A percentile compares a stretch with the other conserved stretches of the same genome.
phyloP scores from a whole-genome alignment of 2,329 filamentous ascomycete species.

The Chalaropsis ovoidea region DNA sequence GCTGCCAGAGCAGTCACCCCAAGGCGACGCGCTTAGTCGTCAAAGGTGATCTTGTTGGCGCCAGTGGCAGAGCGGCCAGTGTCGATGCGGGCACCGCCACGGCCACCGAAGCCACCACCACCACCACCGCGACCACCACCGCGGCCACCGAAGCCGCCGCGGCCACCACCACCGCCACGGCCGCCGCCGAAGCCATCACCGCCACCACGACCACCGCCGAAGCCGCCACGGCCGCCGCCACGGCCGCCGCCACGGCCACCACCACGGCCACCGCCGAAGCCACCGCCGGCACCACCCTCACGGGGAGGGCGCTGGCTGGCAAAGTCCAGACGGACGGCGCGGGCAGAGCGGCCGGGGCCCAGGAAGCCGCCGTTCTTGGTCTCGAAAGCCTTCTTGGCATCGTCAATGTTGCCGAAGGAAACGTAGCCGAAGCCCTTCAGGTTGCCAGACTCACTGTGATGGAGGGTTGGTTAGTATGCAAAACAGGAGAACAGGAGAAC shows the following conservation, averaged over 20 bases:
- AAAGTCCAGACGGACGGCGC: conserved; percentile 73
- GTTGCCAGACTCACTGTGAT: conserved; percentile 58
- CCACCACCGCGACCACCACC: conserved; percentile 44
- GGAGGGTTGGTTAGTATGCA: conserved; percentile 32
- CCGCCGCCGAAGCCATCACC: conserved; percentile 41
- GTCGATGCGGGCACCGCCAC: conserved; percentile 27
- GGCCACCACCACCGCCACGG: conserved; percentile 41
- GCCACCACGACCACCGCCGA: conserved; percentile 44
- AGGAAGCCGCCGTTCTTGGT: conserved; percentile 56
- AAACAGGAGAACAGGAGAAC: neutral
- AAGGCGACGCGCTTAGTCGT: conserved; percentile 30
- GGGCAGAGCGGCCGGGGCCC: conserved; percentile 56
- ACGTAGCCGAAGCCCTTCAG: conserved; percentile 93
- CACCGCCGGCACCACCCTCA: conserved; percentile 42
- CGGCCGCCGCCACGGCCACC: conserved; percentile 39
- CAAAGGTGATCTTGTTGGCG: conserved; percentile 63
- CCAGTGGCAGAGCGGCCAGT: conserved; percentile 41
- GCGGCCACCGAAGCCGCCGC: conserved; percentile 35
- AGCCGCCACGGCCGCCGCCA: conserved; percentile 40
- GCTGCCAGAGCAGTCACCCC: neutral
- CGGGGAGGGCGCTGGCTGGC: conserved; percentile 56
- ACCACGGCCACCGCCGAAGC: conserved; percentile 44
- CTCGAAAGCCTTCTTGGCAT: conserved; percentile 66
- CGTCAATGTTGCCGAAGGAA: conserved; percentile 69
- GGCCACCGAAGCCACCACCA: conserved; percentile 43